Percentiles rank a stretch among this genome's conserved stretches.
These are phyloP conservation scores for Geotrichum macrosporum DNA, from an alignment of 1,139 yeast species.

Conservation along the genomic window DNA sequence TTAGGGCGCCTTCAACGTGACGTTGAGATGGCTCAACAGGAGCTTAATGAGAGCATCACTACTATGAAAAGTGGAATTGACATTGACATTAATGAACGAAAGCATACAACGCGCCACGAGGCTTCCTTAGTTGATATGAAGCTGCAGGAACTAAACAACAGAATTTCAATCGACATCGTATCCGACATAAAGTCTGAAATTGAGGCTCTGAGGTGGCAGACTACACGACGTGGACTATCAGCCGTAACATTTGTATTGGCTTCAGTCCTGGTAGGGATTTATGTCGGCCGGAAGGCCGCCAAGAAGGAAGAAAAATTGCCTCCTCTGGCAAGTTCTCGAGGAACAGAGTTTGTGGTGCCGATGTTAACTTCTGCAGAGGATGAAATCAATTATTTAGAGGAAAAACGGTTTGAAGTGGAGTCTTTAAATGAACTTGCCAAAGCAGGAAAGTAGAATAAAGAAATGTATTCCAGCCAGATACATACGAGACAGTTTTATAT, in stretches of 20 bases:
- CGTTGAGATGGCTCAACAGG: slow-evolving; percentile 67
- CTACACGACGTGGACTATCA: slow-evolving; percentile 78
- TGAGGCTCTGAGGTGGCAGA: slow-evolving; percentile 88
- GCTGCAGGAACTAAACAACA: slow-evolving; percentile 80
- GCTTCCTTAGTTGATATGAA: slow-evolving; percentile 65
- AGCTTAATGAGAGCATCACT: slow-evolving; percentile 65
- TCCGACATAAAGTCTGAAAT: slow-evolving; percentile 82
- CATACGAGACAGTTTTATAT: too few species aligned
- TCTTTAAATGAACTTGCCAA: slow-evolving; percentile 24
- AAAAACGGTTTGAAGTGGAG: slow-evolving; percentile 28
- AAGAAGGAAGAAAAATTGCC: slow-evolving; percentile 35
- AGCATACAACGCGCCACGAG: slow-evolving; percentile 74
- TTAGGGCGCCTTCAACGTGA: slow-evolving; percentile 70
- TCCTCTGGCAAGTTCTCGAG: slow-evolving; percentile 28
- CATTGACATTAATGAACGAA: slow-evolving; percentile 81
- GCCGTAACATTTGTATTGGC: slow-evolving; percentile 52
- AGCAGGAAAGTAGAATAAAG: too few species aligned
- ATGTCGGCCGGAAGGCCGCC: slow-evolving; percentile 40
- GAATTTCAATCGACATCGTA: slow-evolving; percentile 75
- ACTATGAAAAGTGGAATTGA: slow-evolving; percentile 68
- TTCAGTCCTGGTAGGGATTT: slow-evolving; percentile 48
- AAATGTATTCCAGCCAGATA: too few species aligned
- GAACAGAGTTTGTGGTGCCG: slow-evolving; percentile 33
- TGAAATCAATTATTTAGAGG: slow-evolving; percentile 31
- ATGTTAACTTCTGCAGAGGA: slow-evolving; percentile 30